Evolutionary conservation across 2,329 filamentous ascomycete genomes (phyloP).

Genomic region (Fusarium aywerte): DNA sequence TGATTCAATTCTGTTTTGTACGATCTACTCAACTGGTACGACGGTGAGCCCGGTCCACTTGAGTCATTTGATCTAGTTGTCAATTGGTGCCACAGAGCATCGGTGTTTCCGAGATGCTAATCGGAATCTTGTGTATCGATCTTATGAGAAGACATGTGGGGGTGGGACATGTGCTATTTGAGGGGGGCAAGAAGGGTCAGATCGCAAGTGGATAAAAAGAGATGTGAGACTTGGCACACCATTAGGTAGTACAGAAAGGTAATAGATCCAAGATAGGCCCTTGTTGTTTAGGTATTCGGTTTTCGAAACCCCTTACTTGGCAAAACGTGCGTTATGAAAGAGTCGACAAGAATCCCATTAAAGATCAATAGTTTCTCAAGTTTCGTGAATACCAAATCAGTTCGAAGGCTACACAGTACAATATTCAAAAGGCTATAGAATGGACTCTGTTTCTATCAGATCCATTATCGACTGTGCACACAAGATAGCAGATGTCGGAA

Average conservation of each 20-base stretch:
- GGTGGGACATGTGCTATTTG: background rate
- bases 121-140: background rate
- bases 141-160: too few relatives aligned
- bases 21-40: too few relatives aligned
- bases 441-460: background rate
- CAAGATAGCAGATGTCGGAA: too few relatives aligned
- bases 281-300: background rate
- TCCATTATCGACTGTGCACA: too few relatives aligned
- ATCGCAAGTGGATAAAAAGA: background rate
- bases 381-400: too few relatives aligned
- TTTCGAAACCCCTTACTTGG: background rate
- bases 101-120: background rate
- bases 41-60: too few relatives aligned
- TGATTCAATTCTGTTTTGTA: too few relatives aligned
- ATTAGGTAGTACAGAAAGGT: background rate
- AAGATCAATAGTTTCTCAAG: too few relatives aligned
- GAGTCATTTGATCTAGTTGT: too few relatives aligned
- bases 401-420: background rate
- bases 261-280: rapidly evolving
- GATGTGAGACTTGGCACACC: background rate
- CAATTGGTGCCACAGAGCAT: background rate
- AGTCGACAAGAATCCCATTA: too few relatives aligned
- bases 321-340: too few relatives aligned
- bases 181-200: too few relatives aligned
- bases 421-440: background rate